Evolutionary conservation across 306 rosid genomes (phyloP).

Genomic region (Gillenia trifoliata): DNA sequence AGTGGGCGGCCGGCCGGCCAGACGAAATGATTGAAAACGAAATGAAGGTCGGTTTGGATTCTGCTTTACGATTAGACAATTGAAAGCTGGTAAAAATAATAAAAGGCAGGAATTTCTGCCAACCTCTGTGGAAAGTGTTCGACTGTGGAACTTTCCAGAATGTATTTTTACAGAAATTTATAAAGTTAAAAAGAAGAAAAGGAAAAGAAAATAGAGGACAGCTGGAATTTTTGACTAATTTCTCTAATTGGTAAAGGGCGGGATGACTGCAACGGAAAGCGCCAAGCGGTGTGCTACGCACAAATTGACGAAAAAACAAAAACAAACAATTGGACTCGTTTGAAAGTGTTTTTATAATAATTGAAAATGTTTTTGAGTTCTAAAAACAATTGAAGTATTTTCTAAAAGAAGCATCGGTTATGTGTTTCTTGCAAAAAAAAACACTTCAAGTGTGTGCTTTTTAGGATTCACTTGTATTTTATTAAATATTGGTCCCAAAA

Average conservation of each 20-base stretch:
- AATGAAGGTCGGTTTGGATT: slow-evolving; percentile 4
- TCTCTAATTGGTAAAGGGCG: not conserved
- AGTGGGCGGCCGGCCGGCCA: not conserved
- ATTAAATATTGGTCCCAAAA: no score
- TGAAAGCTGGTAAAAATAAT: not conserved
- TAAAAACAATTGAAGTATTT: no score
- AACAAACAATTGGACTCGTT: no score
- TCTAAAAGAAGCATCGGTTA: no score
- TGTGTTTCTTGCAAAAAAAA: no score
- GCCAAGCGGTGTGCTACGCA: not conserved
- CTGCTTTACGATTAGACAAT: slow-evolving; percentile 12
- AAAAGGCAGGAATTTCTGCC: not conserved
- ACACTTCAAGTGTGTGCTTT: no score
- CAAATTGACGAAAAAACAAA: no score
- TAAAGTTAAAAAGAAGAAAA: not conserved
- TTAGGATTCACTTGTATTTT: no score
- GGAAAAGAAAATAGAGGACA: not conserved
- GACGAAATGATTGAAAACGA: not conserved
- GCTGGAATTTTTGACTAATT: not conserved
- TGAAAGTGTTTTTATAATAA: no score
- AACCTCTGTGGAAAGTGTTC: not conserved
- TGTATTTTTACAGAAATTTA: not conserved
- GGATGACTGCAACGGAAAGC: not conserved
- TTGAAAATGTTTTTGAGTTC: no score
- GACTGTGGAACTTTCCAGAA: slow-evolving; percentile 15